These are phyloP conservation scores for Claviceps purpurea DNA, from an alignment of 2,329 filamentous ascomycete species.

Conservation along the genomic window DNA sequence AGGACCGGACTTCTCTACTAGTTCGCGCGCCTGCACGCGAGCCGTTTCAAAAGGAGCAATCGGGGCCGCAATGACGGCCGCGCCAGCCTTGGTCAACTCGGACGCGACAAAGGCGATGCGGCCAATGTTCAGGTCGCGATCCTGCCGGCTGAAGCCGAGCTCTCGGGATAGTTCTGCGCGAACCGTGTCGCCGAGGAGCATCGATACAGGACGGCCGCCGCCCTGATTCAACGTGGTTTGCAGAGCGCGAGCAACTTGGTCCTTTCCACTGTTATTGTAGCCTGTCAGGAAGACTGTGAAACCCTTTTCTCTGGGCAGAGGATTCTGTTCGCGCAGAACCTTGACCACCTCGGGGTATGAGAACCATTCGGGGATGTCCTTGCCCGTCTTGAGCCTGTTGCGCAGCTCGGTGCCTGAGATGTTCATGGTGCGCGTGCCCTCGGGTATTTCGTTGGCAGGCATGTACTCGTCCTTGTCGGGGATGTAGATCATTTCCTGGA, in stretches of 20 bases:
- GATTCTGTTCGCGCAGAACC: slow-evolving; percentile 93
- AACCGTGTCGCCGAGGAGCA: slow-evolving; percentile 91
- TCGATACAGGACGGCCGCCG: slow-evolving; percentile 83
- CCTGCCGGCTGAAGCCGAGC: slow-evolving; percentile 85
- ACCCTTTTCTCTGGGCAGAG: slow-evolving; percentile 77
- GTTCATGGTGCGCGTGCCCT: slow-evolving; percentile 73
- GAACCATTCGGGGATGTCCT: slow-evolving; percentile 98
- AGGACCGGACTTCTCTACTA: slow-evolving; percentile 75
- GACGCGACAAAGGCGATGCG: slow-evolving; percentile 94
- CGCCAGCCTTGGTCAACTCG: slow-evolving; percentile 83
- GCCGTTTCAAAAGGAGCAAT: slow-evolving; percentile 85
- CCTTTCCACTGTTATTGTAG: slow-evolving; percentile 93
- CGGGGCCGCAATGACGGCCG: slow-evolving; percentile 89
- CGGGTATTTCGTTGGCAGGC: slow-evolving; percentile 77
- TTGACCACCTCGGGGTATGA: slow-evolving; percentile 97
- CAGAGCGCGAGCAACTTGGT: slow-evolving; percentile 86
- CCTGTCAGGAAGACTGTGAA: slow-evolving; percentile 98
- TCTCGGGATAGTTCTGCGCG: slow-evolving; percentile 86
- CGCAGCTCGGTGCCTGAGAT: slow-evolving; percentile 87
- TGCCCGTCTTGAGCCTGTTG: slow-evolving; percentile 76
- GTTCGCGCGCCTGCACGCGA: slow-evolving; percentile 64
- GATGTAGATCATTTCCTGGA: slow-evolving; percentile 99
- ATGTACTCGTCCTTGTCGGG: slow-evolving; percentile 95
- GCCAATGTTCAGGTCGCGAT: slow-evolving; percentile 87
- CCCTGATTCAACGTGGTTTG: slow-evolving; percentile 98